Evolutionary conservation across 2,329 filamentous ascomycete genomes (phyloP).

Genomic region (Xylaria sp.): DNA sequence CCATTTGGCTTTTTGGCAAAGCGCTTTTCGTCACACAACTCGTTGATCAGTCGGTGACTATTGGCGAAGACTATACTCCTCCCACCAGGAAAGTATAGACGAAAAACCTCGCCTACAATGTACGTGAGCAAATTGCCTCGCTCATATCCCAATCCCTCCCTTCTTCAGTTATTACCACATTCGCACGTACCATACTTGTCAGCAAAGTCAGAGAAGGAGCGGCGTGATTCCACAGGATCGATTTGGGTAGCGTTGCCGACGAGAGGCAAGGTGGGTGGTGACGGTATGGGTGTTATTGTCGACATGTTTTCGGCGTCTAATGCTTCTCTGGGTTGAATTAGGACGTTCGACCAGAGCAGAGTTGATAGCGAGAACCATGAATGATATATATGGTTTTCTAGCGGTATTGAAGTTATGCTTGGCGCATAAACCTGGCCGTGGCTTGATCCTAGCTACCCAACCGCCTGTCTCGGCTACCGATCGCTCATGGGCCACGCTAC

Average conservation of each 20-base stretch:
- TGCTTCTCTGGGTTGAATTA: not conserved
- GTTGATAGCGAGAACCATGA: not conserved
- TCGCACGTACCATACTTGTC: conserved; percentile 69
- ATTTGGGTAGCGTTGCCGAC: conserved; percentile 75
- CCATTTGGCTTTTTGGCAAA: conserved; percentile 69
- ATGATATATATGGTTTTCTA: conserved; percentile 33
- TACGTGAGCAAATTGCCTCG: conserved; percentile 29
- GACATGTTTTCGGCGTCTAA: conserved; percentile 23
- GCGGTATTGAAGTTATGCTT: conserved; percentile 6
- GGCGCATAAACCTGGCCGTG: conserved; percentile 15
- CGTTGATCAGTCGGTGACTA: conserved; percentile 68
- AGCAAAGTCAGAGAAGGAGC: conserved; percentile 66
- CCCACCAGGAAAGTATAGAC: conserved; percentile 61
- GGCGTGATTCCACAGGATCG: conserved; percentile 66
- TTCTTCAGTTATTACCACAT: conserved; percentile 32
- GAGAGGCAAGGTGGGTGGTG: conserved; percentile 71
- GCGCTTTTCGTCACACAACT: conserved; percentile 73
- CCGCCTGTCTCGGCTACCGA: conserved; percentile 7
- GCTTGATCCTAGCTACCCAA: not conserved
- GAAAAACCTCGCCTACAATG: conserved; percentile 68
- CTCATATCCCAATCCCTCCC: not conserved
- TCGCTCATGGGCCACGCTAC: not conserved
- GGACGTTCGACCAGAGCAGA: not conserved
- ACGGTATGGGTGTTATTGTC: conserved; percentile 64
- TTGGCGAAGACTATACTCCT: conserved; percentile 62